These are phyloP conservation scores for Leccinum subatratum DNA, from an alignment of 1,284 basidiomycete genomes.

Conservation along the genomic window DNA sequence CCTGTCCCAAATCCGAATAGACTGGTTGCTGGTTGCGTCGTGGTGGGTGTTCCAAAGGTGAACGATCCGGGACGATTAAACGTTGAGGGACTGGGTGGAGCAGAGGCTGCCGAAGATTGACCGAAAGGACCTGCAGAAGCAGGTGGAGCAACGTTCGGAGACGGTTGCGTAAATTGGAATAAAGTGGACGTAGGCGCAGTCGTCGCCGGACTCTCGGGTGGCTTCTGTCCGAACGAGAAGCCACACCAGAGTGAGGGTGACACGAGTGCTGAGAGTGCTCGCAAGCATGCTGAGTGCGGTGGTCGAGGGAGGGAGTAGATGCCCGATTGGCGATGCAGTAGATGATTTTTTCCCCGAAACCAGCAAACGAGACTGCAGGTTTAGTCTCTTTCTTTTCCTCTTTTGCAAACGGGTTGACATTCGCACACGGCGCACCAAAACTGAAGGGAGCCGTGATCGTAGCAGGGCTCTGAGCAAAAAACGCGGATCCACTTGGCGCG, in stretches of 20 bases:
- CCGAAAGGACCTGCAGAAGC: slow-evolving; percentile 43
- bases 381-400: slow-evolving; percentile 34
- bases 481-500: slow-evolving; percentile 31
- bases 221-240: slow-evolving; percentile 35
- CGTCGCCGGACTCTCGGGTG: slow-evolving; percentile 34
- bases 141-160: slow-evolving; percentile 33
- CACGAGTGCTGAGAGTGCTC: too few relatives aligned
- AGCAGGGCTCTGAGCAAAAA: slow-evolving; percentile 39
- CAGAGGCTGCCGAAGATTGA: slow-evolving; percentile 37
- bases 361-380: slow-evolving; percentile 24
- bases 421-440: slow-evolving; percentile 23
- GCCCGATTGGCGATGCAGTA: background rate
- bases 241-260: slow-evolving; percentile 4
- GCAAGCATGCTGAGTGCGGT: too few relatives aligned
- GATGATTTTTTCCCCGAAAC: slow-evolving; percentile 32
- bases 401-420: slow-evolving; percentile 32
- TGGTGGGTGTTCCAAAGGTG: slow-evolving; percentile 37
- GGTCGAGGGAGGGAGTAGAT: too few relatives aligned
- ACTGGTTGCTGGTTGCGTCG: slow-evolving; percentile 25
- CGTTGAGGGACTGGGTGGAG: slow-evolving; percentile 52
- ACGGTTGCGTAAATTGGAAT: slow-evolving; percentile 44
- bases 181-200: slow-evolving; percentile 35
- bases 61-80: slow-evolving; percentile 36
- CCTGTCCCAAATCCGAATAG: slow-evolving; percentile 32
- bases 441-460: slow-evolving; percentile 30